These are phyloP conservation scores for Skeletonema potamos DNA, from an alignment of 108 stramenopile genomes.

Conservation along the genomic window DNA sequence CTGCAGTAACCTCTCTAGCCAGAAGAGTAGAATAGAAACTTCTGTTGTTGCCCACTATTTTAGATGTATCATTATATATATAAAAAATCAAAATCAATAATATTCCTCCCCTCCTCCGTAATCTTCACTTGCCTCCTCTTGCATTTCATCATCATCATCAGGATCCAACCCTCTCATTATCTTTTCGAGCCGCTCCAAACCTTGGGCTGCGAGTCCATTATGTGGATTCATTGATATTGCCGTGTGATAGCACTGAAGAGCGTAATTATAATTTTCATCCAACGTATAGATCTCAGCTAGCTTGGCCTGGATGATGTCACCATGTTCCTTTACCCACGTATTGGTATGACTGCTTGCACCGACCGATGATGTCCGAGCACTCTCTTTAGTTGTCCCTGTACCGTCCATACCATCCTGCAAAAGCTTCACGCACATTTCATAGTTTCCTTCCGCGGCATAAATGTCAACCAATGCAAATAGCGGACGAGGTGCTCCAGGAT, in stretches of 20 bases:
- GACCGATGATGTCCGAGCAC: slow-evolving; percentile 1
- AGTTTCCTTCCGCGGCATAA: slow-evolving; percentile 61
- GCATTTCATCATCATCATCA: slow-evolving; percentile 15
- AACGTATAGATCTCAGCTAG: slow-evolving; percentile 74
- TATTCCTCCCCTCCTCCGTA: slow-evolving; percentile 20
- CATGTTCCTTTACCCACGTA: slow-evolving; percentile 36
- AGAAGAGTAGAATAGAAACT: background rate
- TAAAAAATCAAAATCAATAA: background rate
- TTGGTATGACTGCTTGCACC: background rate
- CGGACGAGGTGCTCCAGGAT: slow-evolving; percentile 68
- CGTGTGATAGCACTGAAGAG: slow-evolving; percentile 70
- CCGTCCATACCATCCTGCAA: slow-evolving; percentile 70
- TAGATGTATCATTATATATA: background rate
- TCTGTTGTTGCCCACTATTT: background rate
- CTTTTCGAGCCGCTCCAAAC: slow-evolving; percentile 77
- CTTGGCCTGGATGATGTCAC: slow-evolving; percentile 63
- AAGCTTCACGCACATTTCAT: slow-evolving; percentile 60
- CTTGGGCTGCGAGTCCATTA: slow-evolving; percentile 56
- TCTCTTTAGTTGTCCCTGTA: slow-evolving; percentile 24
- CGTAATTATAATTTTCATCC: slow-evolving; percentile 65
- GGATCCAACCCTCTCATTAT: slow-evolving; percentile 55
- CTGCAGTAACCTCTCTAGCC: slow-evolving; percentile 35
- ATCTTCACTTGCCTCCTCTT: slow-evolving; percentile 22
- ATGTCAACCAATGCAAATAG: slow-evolving; percentile 74
- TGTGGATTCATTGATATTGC: slow-evolving; percentile 78